Evolutionary conservation across 2,329 filamentous ascomycete species (phyloP), one percentile per base, ranked within the genome.

Genomic region (Gaeumannomyces tritici): DNA sequence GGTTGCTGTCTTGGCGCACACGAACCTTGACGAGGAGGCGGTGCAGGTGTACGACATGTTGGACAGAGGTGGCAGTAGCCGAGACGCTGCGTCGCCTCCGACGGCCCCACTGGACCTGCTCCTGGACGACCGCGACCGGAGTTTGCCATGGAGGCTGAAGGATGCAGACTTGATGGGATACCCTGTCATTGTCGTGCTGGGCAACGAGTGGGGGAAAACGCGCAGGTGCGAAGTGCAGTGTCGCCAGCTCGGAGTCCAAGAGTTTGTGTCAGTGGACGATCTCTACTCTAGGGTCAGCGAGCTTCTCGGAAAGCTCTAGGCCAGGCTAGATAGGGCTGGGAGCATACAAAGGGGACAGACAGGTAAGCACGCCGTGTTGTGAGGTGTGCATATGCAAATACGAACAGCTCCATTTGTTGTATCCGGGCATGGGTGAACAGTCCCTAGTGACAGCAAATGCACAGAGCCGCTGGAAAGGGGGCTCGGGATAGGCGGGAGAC

Each of bases 81-180:
- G 8, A 9, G 42, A 51, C 42, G 21, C 21, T 67, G 61, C 18
- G 31, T 65, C 4, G 63, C 69, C 2, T 31, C 21, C 42, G 27
- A 2, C 1, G 42, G 18, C 42, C 42, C n/a, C 42, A 21, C 64
- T 89, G 7, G 91, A 96, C 70, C 77, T 83, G 2, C 74, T 96
- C 1, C 92, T 96, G 72, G 92, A 96, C 73, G 92, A 96, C 71
- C 71, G 78, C 13, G 82, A 85, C 15, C 66, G 62, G 67, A 78
- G 82, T 1, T 79, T 97, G 64, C 83, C 85, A 3, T 96, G 91
- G 90, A 98, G 96, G 73, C 78, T 98, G 70, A 86, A 85, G 51
- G 95, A 99, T 75, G 95, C 93, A 1, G 93, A 98, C 73, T 72
- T 95, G 63, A 85, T 93, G 62, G 95, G 95, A 3, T 96, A 96